Conservation (phyloP, 768 basidiomycete species). For the Tulasnella sp. region DNA sequence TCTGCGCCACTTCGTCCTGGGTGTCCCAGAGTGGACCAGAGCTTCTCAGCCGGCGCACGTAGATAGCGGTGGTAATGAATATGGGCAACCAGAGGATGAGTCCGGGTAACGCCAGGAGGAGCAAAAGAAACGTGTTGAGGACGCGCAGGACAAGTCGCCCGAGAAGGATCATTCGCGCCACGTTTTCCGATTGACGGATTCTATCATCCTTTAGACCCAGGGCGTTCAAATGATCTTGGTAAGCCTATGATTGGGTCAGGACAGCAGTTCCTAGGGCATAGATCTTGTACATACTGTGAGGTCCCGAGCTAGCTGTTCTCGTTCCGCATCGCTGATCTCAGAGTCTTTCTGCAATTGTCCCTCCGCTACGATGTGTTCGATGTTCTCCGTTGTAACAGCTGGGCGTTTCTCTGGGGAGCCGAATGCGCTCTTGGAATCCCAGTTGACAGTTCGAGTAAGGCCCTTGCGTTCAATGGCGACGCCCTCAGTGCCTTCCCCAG, state of each 20-base stretch:
- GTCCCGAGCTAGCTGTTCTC: constrained; percentile 32
- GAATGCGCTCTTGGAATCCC: no score
- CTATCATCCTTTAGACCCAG: constrained; percentile 79
- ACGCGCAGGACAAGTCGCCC: constrained; percentile 55
- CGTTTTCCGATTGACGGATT: constrained; percentile 44
- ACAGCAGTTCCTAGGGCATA: not conserved
- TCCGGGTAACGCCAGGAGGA: constrained; percentile 58
- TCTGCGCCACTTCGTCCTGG: constrained; percentile 82
- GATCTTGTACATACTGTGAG: constrained; percentile 40
- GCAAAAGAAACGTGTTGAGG: constrained; percentile 48
- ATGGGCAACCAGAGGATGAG: constrained; percentile 73
- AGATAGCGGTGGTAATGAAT: constrained; percentile 55
- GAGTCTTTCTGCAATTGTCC: not conserved
- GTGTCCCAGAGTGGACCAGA: constrained; percentile 75
- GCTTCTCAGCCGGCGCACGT: constrained; percentile 64
- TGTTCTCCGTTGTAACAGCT: no score
- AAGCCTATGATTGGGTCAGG: constrained; percentile 33
- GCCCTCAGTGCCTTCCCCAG: not conserved
- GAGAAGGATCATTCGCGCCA: constrained; percentile 42
- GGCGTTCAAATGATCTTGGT: constrained; percentile 56
- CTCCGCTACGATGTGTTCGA: not conserved
- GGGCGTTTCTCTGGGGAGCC: no score
- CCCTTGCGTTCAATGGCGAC: constrained; percentile 26
- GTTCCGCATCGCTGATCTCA: constrained; percentile 21
- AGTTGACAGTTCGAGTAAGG: constrained; percentile 18